Evolutionary conservation across 345 rosid species (phyloP), one percentile per base, ranked within the genome.

Genomic region (Odontarrhena argentea): DNA sequence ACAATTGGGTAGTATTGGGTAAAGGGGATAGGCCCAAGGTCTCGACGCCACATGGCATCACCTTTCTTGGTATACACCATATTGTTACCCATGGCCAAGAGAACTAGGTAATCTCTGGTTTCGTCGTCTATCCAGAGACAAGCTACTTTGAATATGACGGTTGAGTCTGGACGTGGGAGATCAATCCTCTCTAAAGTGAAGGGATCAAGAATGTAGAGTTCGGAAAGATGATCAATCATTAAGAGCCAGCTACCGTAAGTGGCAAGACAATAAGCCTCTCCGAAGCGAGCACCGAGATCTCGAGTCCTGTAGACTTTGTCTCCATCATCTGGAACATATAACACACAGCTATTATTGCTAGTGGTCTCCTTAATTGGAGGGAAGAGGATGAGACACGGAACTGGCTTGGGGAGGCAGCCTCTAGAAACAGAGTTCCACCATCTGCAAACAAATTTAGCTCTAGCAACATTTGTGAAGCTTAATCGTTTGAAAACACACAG

Each of bases 241-340:
- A 67, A 45, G 44, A 55, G 26, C 46, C 46, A 67, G 46, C 63
- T 55, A 54, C 62, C 62, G 45, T 66, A 22, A 65, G 25, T 55
- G 37, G 46, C 63, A 35, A 67, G 8, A 45, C 63, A 55, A 55
- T 0, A 3, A 46, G 63, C 45, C 7, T 8, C 5, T 8, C 13
- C 10, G 24, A 63, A 49, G 56, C 9, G 47, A 46, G 36, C 18
- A 24, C 46, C 46, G 24, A 49, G 56, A 63, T 63, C 67, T 63
- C 37, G 56, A 37, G 63, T 55, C 47, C 36, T 67, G 46, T 67
- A 55, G 45, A 35, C 37, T 7, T 55, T 35, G 11, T 67, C 45
- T n/a, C 35, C 43, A 34, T 34, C 53, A 3, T 54, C 36, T 3
- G 61, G 70, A 65, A 65, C n/a, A 18, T 8, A 54, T 32, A 65